phyloP scores from a whole-genome alignment of 23 red algal species.

The Chondrus crispus region DNA sequence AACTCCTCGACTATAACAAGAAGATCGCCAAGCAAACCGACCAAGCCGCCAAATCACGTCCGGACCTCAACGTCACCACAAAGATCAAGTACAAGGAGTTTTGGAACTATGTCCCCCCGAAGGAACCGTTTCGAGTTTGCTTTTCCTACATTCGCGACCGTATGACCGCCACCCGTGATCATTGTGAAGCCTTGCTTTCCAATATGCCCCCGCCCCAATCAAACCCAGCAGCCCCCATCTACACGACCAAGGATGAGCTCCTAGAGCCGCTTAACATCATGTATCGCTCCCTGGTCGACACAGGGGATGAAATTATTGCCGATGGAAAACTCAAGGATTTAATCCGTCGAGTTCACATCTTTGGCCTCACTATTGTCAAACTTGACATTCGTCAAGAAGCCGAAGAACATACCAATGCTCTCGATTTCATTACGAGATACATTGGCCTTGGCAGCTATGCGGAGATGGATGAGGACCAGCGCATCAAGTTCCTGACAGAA shows the following conservation, averaged over 20 bases:
- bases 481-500: conserved; percentile 80
- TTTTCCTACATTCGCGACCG: conserved; percentile 96
- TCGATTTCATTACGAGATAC: conserved; percentile 84
- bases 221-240: conserved; percentile 11
- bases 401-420: conserved; percentile 85
- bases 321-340: conserved; percentile 80
- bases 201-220: neutral
- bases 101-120: conserved; percentile 97
- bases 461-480: conserved; percentile 71
- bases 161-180: conserved; percentile 78
- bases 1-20: conserved; percentile 85
- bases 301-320: conserved; percentile 74
- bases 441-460: conserved; percentile 84
- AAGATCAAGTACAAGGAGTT: conserved; percentile 98
- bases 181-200: conserved; percentile 81
- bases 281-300: conserved; percentile 85
- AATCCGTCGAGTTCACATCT: conserved; percentile 85
- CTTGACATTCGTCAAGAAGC: conserved; percentile 97
- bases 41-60: conserved; percentile 1
- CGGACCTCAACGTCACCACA: neutral
- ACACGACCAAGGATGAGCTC: conserved; percentile 59
- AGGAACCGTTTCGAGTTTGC: conserved; percentile 89
- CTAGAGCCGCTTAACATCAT: conserved; percentile 91
- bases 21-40: conserved; percentile 24
- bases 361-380: conserved; percentile 87